Base-by-base conservation (phyloP, 805 yeast species). In the Starmerella apicola region DNA sequence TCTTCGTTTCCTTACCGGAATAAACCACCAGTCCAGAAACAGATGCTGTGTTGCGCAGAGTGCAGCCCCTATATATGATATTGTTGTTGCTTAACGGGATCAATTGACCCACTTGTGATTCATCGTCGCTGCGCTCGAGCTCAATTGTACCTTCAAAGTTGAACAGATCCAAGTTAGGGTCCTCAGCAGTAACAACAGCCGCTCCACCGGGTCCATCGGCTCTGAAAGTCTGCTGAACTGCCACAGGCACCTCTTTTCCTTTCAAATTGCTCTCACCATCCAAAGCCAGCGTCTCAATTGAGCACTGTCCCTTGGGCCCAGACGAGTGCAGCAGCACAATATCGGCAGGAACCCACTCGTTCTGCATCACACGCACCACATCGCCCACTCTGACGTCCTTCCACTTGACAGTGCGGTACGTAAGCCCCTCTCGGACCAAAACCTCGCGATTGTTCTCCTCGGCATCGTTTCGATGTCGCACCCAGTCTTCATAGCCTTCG, bases 241-340 rank as follows among this genome's bases (percentile, higher is more conserved):
- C 81, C 2, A 70, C 65, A 45, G 78, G 80, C 0, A 95, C 81
- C 16, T 64, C 62, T 51, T 74, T 76, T 6, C 81, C 68, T 58
- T 91, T 91, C 45, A 91, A 65, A 55, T 85, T 88, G 0, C 97
- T 91, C 59, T 91, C 98, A 37, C 99, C 99, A 60, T 91, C 98
- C 36, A 91, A 66, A 1, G 95, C 98, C 88, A 88, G 85, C 1
- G 99, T 91, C 58, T 91, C 99, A 16, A 86, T 76, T 48, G 74
- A 82, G 1, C 82, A 72, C 42, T 76, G 72, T 29, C 79, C 85
- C 39, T 49, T 48, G 28, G 60, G 58, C 3, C 76, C 76, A 37
- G 71, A 71, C 3, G 84, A 74, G 1, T 86, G 71, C 31, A 91
- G 55, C 2, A 91, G 51, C 2, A 91, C 56, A 2, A 91, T 54